Evolutionary conservation across 2,329 filamentous ascomycete genomes (phyloP), one percentile per base, ranked within the genome.

Genomic region (Nemania sp.): DNA sequence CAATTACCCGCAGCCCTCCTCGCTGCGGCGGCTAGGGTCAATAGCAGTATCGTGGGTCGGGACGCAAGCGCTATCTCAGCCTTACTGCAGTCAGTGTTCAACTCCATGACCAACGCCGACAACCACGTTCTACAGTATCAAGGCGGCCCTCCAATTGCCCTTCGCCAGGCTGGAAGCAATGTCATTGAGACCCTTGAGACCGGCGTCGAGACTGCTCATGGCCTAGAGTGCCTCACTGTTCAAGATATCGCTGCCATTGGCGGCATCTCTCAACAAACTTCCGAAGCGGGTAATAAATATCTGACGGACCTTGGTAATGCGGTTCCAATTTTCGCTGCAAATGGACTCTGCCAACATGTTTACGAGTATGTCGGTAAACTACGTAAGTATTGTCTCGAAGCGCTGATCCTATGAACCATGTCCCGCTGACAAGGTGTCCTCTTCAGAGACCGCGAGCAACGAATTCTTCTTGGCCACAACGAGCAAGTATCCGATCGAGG

Each of bases 171-270:
- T 15, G 39, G 46, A 6, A 9, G 28, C 6, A 26, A 37, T 8
- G 52, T 62, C 15, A 30, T 53, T 39, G 9, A 51, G 11, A 47
- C 34, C 23, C 31, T 62, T 28, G 6, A 37, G 4, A 4, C 12
- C 2, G 7, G 41, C 41, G 19, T 46, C n/a, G 19, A 33, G n/a
- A 23, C 7, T 6, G 37, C 41, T n/a, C 3, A 48, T 3, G 15
- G 31, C 2, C 46, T 56, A 34, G 26, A 33, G 3, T 42, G 52
- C 39, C 59, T 66, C 39, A 53, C 58, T 1, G 12, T n/a, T 9
- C 49, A 59, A 7, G 63, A 64, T 15, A 44, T 54, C n/a, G n/a
- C 52, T 12, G 34, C 40, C 24, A 53, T 66, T 20, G 36, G 19
- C 9, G 24, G 17, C 11, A 15, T 52, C 31, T 46, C 55, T 6